Base-by-base conservation (phyloP, 108 stramenopile genomes). In the Cyclotella choctawhatcheeana region DNA sequence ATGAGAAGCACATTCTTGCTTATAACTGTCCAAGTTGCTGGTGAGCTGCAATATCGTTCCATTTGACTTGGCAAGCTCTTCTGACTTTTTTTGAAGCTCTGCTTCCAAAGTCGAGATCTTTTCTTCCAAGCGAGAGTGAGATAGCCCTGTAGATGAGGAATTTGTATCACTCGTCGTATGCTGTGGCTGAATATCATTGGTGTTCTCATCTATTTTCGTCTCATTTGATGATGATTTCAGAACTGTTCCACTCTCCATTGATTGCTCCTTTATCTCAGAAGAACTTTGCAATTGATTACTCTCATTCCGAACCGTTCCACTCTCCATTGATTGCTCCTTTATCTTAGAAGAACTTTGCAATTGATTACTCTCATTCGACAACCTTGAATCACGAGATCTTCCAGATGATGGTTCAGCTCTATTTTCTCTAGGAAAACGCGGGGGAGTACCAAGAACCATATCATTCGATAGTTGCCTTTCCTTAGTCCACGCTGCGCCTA, bases 1-100 rank as follows among this genome's bases (percentile, higher is more conserved):
- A 26, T 78, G 65, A 40, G 64, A 52, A 2, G 77, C 58, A 32
- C 77, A 78, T 61, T 78, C 77, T 1, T 50, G 48, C 22, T 78
- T 78, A 43, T 78, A 78, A 21, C 63, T 40, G 7, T 78, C 77
- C 35, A 78, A 58, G 37, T 78, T 65, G 16, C 52, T 51, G 14
- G 56, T n/a, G 27, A 77, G 47, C 50, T 77, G 76, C 7, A 33
- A 20, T 37, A 40, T 33, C 5, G 45, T 50, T 44, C 61, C 37
- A 44, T 61, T 53, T 18, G 58, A 53, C 37, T 58, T 60, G n/a
- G 35, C 67, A 21, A 69, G 37, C 37, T 34, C 58, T 29, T 61
- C 25, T 30, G 65, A 48, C 25, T 71, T 61, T 51, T 71, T 71
- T 10, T 48, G 56, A 18, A 78, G 56, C 17, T 78, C 77, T 26